These are phyloP conservation scores for Aegilops sharonensis DNA, from an alignment of 176 grass and related monocot genomes.

Conservation along the genomic window DNA sequence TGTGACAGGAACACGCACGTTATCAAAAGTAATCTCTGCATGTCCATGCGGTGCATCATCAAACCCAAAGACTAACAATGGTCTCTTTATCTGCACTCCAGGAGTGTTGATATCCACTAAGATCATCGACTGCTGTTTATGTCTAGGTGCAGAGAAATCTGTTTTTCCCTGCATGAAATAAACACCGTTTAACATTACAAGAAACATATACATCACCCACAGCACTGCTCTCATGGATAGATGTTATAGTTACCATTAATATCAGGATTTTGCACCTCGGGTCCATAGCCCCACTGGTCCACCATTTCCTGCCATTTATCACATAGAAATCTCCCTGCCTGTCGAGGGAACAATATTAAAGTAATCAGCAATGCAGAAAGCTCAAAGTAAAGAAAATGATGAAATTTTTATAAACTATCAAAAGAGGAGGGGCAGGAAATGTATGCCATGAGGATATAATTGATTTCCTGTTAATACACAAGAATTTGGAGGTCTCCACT, in stretches of 20 bases:
- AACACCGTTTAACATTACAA: not conserved
- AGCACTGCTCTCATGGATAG: not conserved
- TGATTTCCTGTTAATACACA: not conserved
- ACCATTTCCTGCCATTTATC: slow-evolving; percentile 93
- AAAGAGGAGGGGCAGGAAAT: not conserved
- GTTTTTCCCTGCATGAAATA: slow-evolving; percentile 80
- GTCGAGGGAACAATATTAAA: not conserved
- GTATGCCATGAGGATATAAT: not conserved
- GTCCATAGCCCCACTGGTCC: slow-evolving; percentile 98
- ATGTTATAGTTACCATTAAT: slow-evolving; percentile 69
- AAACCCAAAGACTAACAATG: slow-evolving; percentile 87
- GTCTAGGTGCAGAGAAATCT: slow-evolving; percentile 75
- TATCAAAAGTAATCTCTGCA: slow-evolving; percentile 89
- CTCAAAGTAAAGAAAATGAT: not conserved
- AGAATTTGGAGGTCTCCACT: not conserved
- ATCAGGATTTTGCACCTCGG: slow-evolving; percentile 95
- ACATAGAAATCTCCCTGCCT: slow-evolving; percentile 89
- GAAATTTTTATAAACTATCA: not conserved
- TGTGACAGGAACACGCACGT: slow-evolving; percentile 68
- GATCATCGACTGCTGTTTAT: slow-evolving; percentile 96
- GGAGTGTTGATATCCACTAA: slow-evolving; percentile 82
- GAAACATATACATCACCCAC: not conserved
- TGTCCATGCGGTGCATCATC: slow-evolving; percentile 96
- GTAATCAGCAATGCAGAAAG: not conserved
- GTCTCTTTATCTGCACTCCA: slow-evolving; percentile 83